Base-by-base conservation (phyloP, 2,329 filamentous ascomycete species). In the Macroventuria anomochaeta region DNA sequence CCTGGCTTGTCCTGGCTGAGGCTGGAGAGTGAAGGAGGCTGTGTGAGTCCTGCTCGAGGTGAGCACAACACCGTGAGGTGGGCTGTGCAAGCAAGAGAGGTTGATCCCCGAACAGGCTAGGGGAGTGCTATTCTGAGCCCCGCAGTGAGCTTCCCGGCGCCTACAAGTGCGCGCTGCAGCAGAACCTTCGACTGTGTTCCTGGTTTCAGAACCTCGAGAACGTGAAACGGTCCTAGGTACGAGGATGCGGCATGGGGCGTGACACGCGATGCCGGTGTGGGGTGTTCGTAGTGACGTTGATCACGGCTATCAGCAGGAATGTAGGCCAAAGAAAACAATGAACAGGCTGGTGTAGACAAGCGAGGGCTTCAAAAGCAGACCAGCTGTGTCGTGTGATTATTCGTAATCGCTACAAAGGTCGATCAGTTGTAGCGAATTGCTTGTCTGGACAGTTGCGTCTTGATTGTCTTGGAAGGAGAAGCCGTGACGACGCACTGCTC, bases 11-110 rank as follows among this genome's bases (percentile, higher is more conserved):
- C 52, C 47, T 43, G 58, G 34, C 57, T 66, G 63, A 61, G 63
- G 65, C 65, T 69, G 65, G 59, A 65, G 64, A 61, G 64, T 56
- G 57, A 63, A 59, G 57, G 63, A 61, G 65, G 65, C 65, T 65
- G 65, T 65, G 65, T 67, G 53, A 39, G 62, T 57, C 48, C 46
- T 59, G 48, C 55, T 51, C 50, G 51, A 54, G 53, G 56, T 59
- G 58, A 56, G 57, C 44, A 41, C 42, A 49, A 49, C 42, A 46
- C 51, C 39, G 51, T 54, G 44, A 46, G 46, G 55, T 55, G 52
- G 56, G 56, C 55, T 61, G 55, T 58, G 53, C 46, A 50, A 34
- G 41, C 38, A 38, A 44, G 44, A 44, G 39, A 49, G 21, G 39
- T 44, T 44, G 51, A 46, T 54, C 33, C 51, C 51, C 51, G 29